A percentile compares a stretch with the other conserved stretches of the same genome.
These are phyloP conservation scores for Pichia cephalocereana DNA, from an alignment of 805 yeast genomes.

Conservation along the genomic window DNA sequence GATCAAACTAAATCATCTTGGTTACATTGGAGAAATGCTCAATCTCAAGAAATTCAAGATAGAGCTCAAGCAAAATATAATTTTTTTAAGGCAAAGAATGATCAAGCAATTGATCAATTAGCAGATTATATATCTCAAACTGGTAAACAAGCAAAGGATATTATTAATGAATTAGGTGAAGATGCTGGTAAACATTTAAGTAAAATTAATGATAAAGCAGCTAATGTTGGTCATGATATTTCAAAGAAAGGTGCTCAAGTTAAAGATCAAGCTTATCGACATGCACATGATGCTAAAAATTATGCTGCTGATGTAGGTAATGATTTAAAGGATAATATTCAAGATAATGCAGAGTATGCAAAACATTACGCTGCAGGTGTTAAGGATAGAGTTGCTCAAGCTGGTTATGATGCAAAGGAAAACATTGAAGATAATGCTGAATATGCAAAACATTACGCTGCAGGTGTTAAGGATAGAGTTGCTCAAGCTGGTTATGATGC, in stretches of 20 bases:
- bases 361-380: conserved; percentile 1
- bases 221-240: neutral
- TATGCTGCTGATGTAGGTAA: conserved; percentile 2
- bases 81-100: conserved; percentile 11
- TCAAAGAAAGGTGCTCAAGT: neutral
- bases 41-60: conserved; percentile 22
- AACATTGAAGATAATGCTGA: neutral
- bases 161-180: neutral
- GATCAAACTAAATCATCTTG: conserved; percentile 21
- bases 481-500: conserved; percentile 4
- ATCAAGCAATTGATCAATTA: conserved; percentile 14
- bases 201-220: neutral
- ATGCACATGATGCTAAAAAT: conserved; percentile 1
- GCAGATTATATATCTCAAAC: conserved; percentile 5
- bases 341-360: conserved; percentile 6
- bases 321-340: neutral
- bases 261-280: neutral
- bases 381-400: conserved; percentile 2
- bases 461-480: neutral
- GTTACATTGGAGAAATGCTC: conserved; percentile 22
- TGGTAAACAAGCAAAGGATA: neutral
- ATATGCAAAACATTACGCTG: neutral
- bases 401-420: conserved; percentile 14
- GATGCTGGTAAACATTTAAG: neutral
- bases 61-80: conserved; percentile 18